phyloP scores from a whole-genome alignment of 1,284 basidiomycete species.

The Ustilago vetiveriae region DNA sequence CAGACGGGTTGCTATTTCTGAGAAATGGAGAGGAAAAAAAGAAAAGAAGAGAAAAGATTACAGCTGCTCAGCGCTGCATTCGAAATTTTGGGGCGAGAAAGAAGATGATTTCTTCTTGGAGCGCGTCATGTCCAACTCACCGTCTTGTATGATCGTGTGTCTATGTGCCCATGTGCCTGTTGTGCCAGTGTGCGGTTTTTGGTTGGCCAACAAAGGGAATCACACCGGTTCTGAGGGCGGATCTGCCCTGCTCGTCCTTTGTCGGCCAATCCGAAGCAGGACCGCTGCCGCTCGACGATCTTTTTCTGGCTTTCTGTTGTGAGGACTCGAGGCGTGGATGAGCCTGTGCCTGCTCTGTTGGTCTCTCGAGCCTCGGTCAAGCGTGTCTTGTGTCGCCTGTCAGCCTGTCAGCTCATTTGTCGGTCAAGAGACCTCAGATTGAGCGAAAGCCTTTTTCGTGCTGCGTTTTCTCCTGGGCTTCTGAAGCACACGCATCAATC shows the following conservation, averaged over 20 bases:
- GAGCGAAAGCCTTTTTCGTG: too few relatives aligned
- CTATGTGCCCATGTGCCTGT: neutral
- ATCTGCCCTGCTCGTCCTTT: neutral
- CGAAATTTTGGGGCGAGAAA: conserved; percentile 1
- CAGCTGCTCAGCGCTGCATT: too few relatives aligned
- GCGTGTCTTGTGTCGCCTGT: neutral
- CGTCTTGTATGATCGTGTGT: neutral
- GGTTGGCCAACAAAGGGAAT: neutral
- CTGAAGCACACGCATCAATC: neutral
- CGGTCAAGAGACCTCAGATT: neutral
- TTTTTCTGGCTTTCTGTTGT: neutral
- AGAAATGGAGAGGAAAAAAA: neutral
- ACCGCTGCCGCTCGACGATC: conserved; percentile 39
- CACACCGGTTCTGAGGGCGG: too few relatives aligned
- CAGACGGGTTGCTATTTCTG: too few relatives aligned
- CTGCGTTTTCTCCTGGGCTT: neutral
- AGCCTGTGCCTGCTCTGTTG: neutral
- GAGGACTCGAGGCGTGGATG: neutral
- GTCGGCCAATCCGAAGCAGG: conserved; percentile 14
- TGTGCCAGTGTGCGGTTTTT: neutral
- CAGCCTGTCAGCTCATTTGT: too few relatives aligned
- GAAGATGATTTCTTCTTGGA: neutral
- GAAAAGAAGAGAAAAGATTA: neutral
- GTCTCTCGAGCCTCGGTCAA: neutral
- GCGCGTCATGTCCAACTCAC: neutral